Percentiles rank a stretch among this genome's conserved stretches.
phyloP scores from a whole-genome alignment of 2,329 filamentous ascomycete species.

The Paraphaeosphaeria minitans region DNA sequence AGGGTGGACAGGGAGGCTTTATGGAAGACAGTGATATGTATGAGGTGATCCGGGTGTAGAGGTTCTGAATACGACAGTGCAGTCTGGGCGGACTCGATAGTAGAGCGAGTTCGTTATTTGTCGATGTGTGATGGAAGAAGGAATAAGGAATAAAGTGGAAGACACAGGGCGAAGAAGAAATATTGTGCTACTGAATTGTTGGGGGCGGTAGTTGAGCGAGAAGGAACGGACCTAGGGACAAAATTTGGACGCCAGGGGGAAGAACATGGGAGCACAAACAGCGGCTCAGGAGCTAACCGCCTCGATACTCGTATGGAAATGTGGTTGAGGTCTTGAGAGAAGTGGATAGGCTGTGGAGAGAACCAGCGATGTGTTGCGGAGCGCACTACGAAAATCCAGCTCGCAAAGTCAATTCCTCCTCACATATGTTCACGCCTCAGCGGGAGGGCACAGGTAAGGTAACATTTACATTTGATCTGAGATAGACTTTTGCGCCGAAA shows the following conservation, averaged over 20 bases:
- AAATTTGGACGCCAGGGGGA: not conserved
- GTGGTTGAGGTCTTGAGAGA: not conserved
- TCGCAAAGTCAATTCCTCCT: not conserved
- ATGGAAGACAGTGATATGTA: too few species aligned
- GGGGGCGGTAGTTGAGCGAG: not conserved
- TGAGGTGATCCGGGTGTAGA: too few species aligned
- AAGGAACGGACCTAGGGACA: not conserved
- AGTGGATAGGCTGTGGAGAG: not conserved
- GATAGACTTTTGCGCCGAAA: conserved; percentile 2
- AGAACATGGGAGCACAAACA: not conserved
- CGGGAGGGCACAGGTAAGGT: not conserved
- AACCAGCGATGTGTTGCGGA: not conserved
- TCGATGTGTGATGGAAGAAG: too few species aligned
- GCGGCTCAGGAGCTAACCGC: not conserved
- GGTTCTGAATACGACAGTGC: too few species aligned
- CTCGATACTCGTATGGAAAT: not conserved
- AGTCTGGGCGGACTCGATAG: too few species aligned
- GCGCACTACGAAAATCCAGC: not conserved
- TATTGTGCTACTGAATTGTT: too few species aligned
- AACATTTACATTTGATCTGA: not conserved
- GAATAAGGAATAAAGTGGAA: too few species aligned
- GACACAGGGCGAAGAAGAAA: too few species aligned
- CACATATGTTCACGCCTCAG: not conserved
- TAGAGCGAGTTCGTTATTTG: too few species aligned
- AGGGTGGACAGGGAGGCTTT: too few species aligned